These are phyloP conservation scores for Dictyostelium citrinum DNA, from an alignment of 78 protist genomes.

Conservation along the genomic window DNA sequence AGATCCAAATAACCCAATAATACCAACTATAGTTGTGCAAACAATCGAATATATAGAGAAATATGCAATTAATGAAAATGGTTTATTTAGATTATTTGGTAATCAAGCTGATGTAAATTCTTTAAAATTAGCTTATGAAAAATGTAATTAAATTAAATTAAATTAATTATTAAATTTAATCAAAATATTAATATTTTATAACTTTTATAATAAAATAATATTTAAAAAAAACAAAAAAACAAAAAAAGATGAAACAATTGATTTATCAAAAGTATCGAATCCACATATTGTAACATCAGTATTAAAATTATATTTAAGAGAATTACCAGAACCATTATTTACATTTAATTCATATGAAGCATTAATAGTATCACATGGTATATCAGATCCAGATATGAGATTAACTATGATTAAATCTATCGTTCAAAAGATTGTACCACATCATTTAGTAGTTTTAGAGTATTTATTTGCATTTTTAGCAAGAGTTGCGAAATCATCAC, in stretches of 20 bases:
- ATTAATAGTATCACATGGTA: slow-evolving; percentile 43
- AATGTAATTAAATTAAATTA: neutral
- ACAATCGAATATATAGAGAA: slow-evolving; percentile 28
- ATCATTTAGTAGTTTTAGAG: slow-evolving; percentile 11
- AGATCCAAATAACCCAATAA: slow-evolving; percentile 16
- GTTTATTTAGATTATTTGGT: slow-evolving; percentile 57
- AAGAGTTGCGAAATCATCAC: neutral
- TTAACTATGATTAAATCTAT: neutral
- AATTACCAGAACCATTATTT: slow-evolving; percentile 86
- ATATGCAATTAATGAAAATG: slow-evolving; percentile 2
- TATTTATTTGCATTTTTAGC: slow-evolving; percentile 35
- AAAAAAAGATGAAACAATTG: slow-evolving; percentile 18
- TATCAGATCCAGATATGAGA: slow-evolving; percentile 13
- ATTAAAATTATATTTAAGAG: slow-evolving; percentile 82
- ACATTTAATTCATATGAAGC: slow-evolving; percentile 71
- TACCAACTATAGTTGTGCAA: slow-evolving; percentile 6
- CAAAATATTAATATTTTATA: no score
- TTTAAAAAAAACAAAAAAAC: no score
- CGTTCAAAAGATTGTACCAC: neutral
- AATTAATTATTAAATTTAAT: no score
- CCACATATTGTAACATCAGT: slow-evolving; percentile 76
- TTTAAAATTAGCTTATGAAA: slow-evolving; percentile 3
- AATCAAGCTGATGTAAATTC: neutral
- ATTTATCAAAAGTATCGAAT: neutral
- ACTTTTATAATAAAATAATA: no score